These are phyloP conservation scores for Dioscorea cayenensis DNA, from an alignment of 116 monocot species.

Conservation along the genomic window DNA sequence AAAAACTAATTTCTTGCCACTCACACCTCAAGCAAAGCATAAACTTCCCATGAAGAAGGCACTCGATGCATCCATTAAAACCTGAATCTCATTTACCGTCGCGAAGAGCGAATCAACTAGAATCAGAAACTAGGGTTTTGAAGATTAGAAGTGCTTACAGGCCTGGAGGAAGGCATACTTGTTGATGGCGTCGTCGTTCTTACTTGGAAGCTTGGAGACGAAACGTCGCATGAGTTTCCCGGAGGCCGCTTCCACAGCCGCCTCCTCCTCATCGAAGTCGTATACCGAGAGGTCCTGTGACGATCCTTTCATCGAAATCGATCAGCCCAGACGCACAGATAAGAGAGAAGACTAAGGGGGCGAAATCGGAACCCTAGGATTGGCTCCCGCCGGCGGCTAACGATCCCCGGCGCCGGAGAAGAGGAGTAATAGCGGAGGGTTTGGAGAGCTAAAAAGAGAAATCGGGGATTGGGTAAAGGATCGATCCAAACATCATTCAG, in stretches of 20 bases:
- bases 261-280: constrained; percentile 22
- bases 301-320: neutral
- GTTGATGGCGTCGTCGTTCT: neutral
- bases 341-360: no score
- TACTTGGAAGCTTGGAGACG: neutral
- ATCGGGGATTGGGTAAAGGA: no score
- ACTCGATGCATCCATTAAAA: no score
- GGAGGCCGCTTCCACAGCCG: constrained; percentile 14
- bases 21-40: neutral
- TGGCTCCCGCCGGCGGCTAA: no score
- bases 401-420: no score
- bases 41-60: neutral
- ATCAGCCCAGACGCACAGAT: neutral
- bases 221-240: neutral
- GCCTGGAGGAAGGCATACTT: constrained; percentile 20
- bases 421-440: no score
- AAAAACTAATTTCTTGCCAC: no score
- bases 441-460: no score
- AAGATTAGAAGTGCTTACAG: constrained; percentile 11
- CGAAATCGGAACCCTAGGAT: no score
- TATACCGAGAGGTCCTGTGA: constrained; percentile 6
- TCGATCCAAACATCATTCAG: no score
- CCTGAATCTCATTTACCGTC: neutral
- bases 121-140: neutral
- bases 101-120: no score